Conservation (phyloP, 2,329 filamentous ascomycete genomes). For the Trichophyton verrucosum region DNA sequence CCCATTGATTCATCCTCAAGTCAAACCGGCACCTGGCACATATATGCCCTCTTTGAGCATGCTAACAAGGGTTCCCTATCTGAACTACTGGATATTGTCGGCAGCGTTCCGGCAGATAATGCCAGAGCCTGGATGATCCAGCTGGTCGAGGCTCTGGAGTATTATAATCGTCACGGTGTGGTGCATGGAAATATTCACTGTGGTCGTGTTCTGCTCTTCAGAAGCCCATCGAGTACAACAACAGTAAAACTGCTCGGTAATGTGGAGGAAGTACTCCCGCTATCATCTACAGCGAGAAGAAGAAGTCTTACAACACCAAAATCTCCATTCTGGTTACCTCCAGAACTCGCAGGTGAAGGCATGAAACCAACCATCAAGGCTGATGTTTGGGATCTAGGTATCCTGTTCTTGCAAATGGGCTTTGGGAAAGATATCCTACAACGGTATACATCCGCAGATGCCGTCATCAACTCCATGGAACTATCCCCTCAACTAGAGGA, state of each 20-base stretch:
- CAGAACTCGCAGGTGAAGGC: constrained; percentile 56
- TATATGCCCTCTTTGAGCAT: constrained; percentile 62
- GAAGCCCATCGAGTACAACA: constrained; percentile 55
- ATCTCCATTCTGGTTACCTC: constrained; percentile 71
- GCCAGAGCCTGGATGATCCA: constrained; percentile 86
- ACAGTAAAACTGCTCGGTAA: constrained; percentile 43
- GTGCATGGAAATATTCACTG: constrained; percentile 73
- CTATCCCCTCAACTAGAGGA: constrained; percentile 67
- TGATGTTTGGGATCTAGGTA: constrained; percentile 89
- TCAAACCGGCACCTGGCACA: constrained; percentile 47
- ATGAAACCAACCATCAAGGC: constrained; percentile 54
- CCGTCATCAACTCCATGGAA: constrained; percentile 56
- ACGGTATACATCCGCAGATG: constrained; percentile 66
- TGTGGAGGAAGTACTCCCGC: constrained; percentile 40
- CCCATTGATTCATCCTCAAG: constrained; percentile 29
- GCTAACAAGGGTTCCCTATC: constrained; percentile 72
- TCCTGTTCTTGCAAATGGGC: constrained; percentile 86
- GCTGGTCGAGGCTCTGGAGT: constrained; percentile 76
- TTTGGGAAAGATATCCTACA: constrained; percentile 68
- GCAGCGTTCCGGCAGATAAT: constrained; percentile 58
- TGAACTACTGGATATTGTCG: constrained; percentile 69
- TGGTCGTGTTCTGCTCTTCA: constrained; percentile 65
- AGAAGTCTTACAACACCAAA: constrained; percentile 44
- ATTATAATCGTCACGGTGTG: constrained; percentile 72
- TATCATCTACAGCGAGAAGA: constrained; percentile 33